Evolutionary conservation across 2,329 filamentous ascomycete genomes (phyloP), one percentile per base, ranked within the genome.

Genomic region (Dactylellina haptotyla): DNA sequence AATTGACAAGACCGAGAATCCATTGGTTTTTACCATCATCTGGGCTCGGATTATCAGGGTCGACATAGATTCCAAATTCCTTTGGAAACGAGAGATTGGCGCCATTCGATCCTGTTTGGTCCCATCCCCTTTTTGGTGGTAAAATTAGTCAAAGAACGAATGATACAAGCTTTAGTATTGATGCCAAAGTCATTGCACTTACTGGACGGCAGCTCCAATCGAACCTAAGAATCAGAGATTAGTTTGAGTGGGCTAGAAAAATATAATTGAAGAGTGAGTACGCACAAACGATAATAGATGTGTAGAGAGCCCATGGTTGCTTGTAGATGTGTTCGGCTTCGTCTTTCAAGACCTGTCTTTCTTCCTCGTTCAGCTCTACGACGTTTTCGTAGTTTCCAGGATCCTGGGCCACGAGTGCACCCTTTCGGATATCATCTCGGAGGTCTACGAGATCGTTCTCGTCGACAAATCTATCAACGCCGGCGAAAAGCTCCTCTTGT

Each of bases 321-420:
- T 85, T 84, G 87, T 89, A 91, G 78, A 88, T 89, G 83, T 91
- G 88, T 25, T 86, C 82, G 32, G 85, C 83, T 79, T 92, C 89
- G 67, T 88, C 83, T 41, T 83, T 82, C 16, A 94, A 83, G 10
- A 83, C 84, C 18, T 84, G 81, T 67, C 88, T 85, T 78, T 90
- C 89, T 0, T 83, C 82, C 14, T 88, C 84, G 62, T 84, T 81
- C 1, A 93, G 84, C 9, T 86, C 85, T 56, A 86, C 82, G 41
- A 92, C 84, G 32, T 84, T 82, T 66, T 91, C 88, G 79, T 85
- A 90, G 28, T 84, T 83, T 6, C 82, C 82, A 0, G 90, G 90
- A 76, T 89, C 87, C 79, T 91, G 89, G 1, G 91, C 91, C 16
- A 93, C 85, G 9, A 94, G 83, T 2, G 90, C 91, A 32, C 90